Base-by-base conservation (phyloP, 78 protist genomes). In the Bodo saltans region DNA sequence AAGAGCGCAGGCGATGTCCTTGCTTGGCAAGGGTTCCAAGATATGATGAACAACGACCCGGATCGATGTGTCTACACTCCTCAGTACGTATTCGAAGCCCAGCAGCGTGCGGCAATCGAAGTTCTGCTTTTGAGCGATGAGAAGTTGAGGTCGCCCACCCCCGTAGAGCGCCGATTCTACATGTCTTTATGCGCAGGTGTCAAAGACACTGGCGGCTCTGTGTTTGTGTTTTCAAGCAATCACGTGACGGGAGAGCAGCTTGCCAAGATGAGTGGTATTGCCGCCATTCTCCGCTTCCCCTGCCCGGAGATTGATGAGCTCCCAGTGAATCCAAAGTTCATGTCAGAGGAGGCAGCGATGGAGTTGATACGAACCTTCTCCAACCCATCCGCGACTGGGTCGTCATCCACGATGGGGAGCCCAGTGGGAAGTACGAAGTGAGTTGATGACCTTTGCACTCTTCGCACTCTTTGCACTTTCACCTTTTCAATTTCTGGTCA, bases 181-280 rank as follows among this genome's bases (percentile, higher is more conserved):
- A 91, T 91, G 11, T 87, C 52, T 29, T 85, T 94, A 3, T 92
- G 87, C 38, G 93, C 90, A 42, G 83, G 70, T 0, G 95, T 88
- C 26, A 81, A 68, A 33, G 88, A 72, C 52, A 84, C 72, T 11
- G 90, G 90, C 52, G 97, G 93, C 29, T 86, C 42, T 0, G 94
- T 90, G 39, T 70, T 70, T 39, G 53, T 91, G 40, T 91, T 91
- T 75, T 90, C 94, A 53, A 86, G 88, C 37, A 39, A 71, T 34
- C 97, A 94, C 83, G 91, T 83, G 37, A 71, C 94, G 25, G 97
- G 97, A 42, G 95, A 94, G 68, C 94, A 82, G 37, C 86, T 91
- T 32, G 47, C 88, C 17, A 78, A 79, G 73, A 60, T 91, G 27
- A 60, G 88, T 3, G 96, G 96, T 41, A 73, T 93, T n/a, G 96